Conservation (phyloP, 2,329 filamentous ascomycete genomes). For the Parafenestella ontariensis region DNA sequence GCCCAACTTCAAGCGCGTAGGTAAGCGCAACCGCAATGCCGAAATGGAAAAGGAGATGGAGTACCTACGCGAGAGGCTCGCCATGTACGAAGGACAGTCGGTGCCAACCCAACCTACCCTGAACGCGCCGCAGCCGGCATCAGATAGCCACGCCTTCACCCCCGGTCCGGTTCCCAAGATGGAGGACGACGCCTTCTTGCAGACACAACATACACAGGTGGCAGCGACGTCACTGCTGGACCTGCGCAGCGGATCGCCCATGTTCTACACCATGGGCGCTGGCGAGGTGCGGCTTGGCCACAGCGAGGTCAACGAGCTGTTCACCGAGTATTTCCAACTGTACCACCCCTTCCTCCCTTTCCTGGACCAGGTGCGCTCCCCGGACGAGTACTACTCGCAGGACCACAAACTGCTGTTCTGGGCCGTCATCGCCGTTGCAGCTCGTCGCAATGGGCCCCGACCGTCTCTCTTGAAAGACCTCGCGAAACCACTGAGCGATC, state of each 20-base stretch:
- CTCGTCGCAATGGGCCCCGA: constrained; percentile 71
- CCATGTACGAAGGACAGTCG: constrained; percentile 65
- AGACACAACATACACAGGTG: constrained; percentile 48
- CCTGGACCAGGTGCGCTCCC: constrained; percentile 69
- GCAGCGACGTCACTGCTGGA: constrained; percentile 50
- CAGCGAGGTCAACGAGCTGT: constrained; percentile 62
- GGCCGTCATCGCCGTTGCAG: constrained; percentile 78
- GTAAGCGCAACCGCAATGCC: constrained; percentile 82
- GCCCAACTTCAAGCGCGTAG: constrained; percentile 84
- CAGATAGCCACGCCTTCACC: constrained; percentile 32
- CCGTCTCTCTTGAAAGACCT: constrained; percentile 71
- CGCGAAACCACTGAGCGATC: constrained; percentile 68
- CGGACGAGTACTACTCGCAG: constrained; percentile 75
- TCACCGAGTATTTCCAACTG: constrained; percentile 75
- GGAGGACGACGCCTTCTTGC: constrained; percentile 46
- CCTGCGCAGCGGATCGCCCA: constrained; percentile 58
- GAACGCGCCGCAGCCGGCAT: constrained; percentile 31
- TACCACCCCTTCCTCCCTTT: constrained; percentile 83
- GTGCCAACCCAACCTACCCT: constrained; percentile 32
- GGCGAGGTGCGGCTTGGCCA: constrained; percentile 55
- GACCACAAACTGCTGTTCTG: constrained; percentile 86
- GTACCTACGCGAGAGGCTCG: constrained; percentile 61
- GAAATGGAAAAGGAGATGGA: constrained; percentile 88
- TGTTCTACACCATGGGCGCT: constrained; percentile 64
- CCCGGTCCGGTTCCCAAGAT: constrained; percentile 28